phyloP scores from a whole-genome alignment of 139 green algal genomes.

The Micractinium sp. region DNA sequence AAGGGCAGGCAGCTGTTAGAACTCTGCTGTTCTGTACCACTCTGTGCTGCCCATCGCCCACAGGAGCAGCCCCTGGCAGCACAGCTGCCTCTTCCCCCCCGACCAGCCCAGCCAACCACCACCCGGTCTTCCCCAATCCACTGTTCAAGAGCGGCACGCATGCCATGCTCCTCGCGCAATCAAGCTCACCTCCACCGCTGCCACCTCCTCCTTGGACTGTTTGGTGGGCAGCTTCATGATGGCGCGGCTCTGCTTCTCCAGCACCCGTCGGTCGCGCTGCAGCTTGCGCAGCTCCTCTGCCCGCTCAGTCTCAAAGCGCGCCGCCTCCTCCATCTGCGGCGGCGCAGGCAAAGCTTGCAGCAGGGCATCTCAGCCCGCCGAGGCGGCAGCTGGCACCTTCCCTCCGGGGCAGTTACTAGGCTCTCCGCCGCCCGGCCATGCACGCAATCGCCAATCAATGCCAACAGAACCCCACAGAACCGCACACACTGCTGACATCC shows the following conservation, averaged over 20 bases:
- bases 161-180: background rate
- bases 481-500: background rate
- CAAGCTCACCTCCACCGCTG: slow-evolving; percentile 36
- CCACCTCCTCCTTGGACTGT: slow-evolving; percentile 76
- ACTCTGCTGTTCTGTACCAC: background rate
- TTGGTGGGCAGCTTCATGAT: slow-evolving; percentile 80
- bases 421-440: too few relatives aligned
- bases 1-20: background rate
- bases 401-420: too few relatives aligned
- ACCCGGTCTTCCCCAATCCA: background rate
- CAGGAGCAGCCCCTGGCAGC: background rate
- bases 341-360: background rate
- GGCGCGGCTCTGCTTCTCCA: slow-evolving; percentile 78
- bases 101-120: too few relatives aligned
- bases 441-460: too few relatives aligned
- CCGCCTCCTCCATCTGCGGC: slow-evolving; percentile 1
- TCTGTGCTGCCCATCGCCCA: background rate
- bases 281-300: slow-evolving; percentile 61
- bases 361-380: too few relatives aligned
- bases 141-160: background rate
- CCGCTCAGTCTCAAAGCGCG: slow-evolving; percentile 51
- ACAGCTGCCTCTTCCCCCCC: background rate
- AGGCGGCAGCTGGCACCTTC: too few relatives aligned
- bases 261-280: slow-evolving; percentile 67
- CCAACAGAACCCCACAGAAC: too few relatives aligned